Base-by-base conservation (phyloP, 2,329 filamentous ascomycete genomes). In the Magnaporthiopsis poae region DNA sequence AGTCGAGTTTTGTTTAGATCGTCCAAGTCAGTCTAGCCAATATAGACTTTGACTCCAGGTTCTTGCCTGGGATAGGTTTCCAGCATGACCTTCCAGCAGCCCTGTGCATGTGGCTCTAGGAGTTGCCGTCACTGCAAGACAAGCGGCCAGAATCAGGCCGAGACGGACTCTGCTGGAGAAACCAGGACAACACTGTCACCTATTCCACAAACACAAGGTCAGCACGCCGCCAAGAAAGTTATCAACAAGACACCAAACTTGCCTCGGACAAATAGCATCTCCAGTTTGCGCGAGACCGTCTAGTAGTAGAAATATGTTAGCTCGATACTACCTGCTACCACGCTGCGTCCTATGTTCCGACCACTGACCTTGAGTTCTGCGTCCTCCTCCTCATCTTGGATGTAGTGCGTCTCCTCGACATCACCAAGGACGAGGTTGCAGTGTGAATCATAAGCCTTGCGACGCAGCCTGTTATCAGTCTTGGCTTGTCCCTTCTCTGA, bases 221-320 rank as follows among this genome's bases (percentile, higher is more conserved):
- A 33, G 56, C 9, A 35, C 15, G 29, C 13, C 31, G 21, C n/a
- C 21, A 18, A 35, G n/a, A 59, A 13, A 3, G 31, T 7, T 31
- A 18, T 7, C 13, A 13, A 9, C 11, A 3, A 31, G 29, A 35
- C 12, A 27, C 59, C 7, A 2, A n/a, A 77, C 84, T 69, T 80
- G 94, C 93, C 94, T 90, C 95, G 84, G 67, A 99, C 94, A 77
- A 99, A 99, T 27, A 99, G 81, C 95, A 99, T 99, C 77, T 98
- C 95, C 61, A 92, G 96, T 78, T 97, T 96, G 80, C 96, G 96
- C 80, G 94, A 96, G 69, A 95, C 87, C 18, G 93, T 96, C 90
- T 96, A 69, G 21, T 96, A 69, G 21, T 11, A 5, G 36, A 25
- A 18, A 7, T 31, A n/a, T 36, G 18, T 65, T 59, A 65, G 35